Evolutionary conservation across 495 filamentous ascomycete genomes (phyloP).

Genomic region (Penicillium egyptiacum): DNA sequence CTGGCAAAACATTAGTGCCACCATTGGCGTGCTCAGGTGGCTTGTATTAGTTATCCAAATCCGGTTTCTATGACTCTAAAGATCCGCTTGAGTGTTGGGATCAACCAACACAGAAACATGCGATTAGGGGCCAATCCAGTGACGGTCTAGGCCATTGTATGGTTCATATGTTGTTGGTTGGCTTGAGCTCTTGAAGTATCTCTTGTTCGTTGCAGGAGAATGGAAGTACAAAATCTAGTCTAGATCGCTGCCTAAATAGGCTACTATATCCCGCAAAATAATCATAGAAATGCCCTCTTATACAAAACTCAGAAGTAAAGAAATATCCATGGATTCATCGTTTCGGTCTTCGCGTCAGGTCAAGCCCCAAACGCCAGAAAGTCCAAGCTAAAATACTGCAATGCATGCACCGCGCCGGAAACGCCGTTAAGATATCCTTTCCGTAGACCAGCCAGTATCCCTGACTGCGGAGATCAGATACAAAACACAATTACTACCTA

Average conservation of each 20-base stretch:
- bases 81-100: background rate
- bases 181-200: too few species aligned
- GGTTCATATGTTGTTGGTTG: too few species aligned
- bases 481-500: constrained; percentile 6
- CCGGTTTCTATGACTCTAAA: background rate
- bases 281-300: background rate
- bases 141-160: background rate
- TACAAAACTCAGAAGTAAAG: background rate
- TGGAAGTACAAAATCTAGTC: background rate
- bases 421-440: constrained; percentile 28
- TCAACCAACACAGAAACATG: background rate
- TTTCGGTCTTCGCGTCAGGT: constrained; percentile 3
- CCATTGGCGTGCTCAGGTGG: too few species aligned
- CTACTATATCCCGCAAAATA: background rate
- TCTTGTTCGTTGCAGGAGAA: too few species aligned
- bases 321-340: constrained; percentile 3
- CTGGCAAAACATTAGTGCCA: too few species aligned
- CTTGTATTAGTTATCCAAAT: background rate
- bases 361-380: constrained; percentile 20
- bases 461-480: constrained; percentile 8
- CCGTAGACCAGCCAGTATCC: constrained; percentile 8
- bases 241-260: too few species aligned
- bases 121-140: background rate
- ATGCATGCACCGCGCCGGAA: constrained; percentile 27
- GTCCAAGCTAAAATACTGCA: constrained; percentile 15